These are phyloP conservation scores for Aspergillus kassunensis DNA, from an alignment of 495 filamentous ascomycete genomes.

Conservation along the genomic window DNA sequence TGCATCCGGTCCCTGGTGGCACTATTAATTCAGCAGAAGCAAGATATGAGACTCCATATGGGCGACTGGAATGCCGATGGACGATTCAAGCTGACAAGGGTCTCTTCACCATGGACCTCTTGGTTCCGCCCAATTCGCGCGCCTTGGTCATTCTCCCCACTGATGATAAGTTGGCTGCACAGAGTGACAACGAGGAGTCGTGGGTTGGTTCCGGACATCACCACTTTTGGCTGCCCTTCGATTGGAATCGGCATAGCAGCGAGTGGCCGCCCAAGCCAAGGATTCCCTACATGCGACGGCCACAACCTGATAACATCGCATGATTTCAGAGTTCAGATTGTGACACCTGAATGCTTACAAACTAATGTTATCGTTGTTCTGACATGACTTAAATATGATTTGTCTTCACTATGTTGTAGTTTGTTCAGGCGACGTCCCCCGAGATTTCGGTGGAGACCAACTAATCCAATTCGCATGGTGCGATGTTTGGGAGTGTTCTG, in stretches of 20 bases:
- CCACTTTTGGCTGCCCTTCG: conserved; percentile 4
- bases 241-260: conserved; percentile 1
- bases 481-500: not conserved
- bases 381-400: too few species aligned
- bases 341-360: too few species aligned
- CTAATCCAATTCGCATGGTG: not conserved
- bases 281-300: conserved; percentile 13
- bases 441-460: not conserved
- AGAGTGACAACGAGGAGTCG: not conserved
- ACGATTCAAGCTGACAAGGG: not conserved
- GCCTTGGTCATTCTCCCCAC: conserved; percentile 22
- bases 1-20: conserved; percentile 27
- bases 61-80: conserved; percentile 27
- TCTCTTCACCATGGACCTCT: conserved; percentile 13
- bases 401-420: too few species aligned
- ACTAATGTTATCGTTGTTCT: too few species aligned
- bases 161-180: conserved; percentile 1
- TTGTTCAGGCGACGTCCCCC: not conserved
- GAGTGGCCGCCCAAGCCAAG: conserved; percentile 14
- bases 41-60: conserved; percentile 26
- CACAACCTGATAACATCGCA: conserved; percentile 10
- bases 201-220: conserved; percentile 24
- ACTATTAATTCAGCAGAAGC: conserved; percentile 19
- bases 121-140: conserved; percentile 28
- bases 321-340: not conserved